Conservation (phyloP, 2,329 filamentous ascomycete species). For the Colletotrichum tabaci region DNA sequence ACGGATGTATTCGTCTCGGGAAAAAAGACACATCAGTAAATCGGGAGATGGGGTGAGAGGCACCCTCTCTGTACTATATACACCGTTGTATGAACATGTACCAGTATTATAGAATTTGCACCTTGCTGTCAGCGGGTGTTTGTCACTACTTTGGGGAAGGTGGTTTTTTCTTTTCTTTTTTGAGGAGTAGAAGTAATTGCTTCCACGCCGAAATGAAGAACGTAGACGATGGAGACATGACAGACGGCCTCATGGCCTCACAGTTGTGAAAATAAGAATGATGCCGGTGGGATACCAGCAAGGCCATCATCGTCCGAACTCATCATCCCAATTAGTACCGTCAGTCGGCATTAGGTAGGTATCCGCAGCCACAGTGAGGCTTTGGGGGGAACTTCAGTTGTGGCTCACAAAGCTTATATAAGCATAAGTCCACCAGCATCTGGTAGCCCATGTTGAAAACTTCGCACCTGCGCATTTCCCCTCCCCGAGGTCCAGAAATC, state of each 20-base stretch:
- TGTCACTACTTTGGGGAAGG: not conserved
- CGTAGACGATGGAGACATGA: not conserved
- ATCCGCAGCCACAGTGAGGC: slow-evolving; percentile 9
- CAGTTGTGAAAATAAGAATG: not conserved
- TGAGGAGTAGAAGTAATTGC: not conserved
- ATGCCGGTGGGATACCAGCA: not conserved
- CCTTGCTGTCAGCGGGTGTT: not conserved
- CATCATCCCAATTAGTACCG: too few relatives aligned
- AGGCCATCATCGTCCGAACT: not conserved
- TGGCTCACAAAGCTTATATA: slow-evolving; percentile 5
- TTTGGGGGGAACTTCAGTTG: not conserved
- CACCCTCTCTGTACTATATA: slow-evolving; percentile 17
- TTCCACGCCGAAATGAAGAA: too few relatives aligned
- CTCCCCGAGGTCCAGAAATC: slow-evolving; percentile 46
- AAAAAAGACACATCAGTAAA: not conserved
- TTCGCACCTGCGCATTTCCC: slow-evolving; percentile 48
- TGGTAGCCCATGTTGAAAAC: slow-evolving; percentile 43
- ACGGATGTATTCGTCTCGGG: not conserved
- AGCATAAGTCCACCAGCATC: not conserved
- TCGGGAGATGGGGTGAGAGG: not conserved
- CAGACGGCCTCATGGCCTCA: too few relatives aligned
- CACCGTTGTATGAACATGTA: slow-evolving; percentile 27
- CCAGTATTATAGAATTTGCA: slow-evolving; percentile 10
- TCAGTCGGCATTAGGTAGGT: too few relatives aligned
- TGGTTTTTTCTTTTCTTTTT: not conserved